Conservation (phyloP, 257 asterid genomes). For the Nicotiana paniculata region DNA sequence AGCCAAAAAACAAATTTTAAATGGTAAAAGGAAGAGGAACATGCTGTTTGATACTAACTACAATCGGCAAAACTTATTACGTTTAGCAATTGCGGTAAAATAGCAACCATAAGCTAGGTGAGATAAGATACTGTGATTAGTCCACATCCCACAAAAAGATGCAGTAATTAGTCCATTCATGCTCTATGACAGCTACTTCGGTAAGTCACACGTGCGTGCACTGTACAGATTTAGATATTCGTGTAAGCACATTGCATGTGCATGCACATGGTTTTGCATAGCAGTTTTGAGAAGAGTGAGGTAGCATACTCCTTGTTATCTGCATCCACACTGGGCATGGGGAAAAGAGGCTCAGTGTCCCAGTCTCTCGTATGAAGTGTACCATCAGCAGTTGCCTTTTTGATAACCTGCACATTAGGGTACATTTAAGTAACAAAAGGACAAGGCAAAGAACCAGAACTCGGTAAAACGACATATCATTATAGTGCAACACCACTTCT, state of each 20-base stretch:
- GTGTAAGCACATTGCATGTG: neutral
- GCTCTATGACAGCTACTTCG: neutral
- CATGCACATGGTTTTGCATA: neutral
- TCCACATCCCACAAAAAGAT: neutral
- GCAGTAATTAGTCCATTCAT: neutral
- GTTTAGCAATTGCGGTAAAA: neutral
- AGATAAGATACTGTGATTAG: neutral
- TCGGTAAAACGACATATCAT: neutral
- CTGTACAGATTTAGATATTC: neutral
- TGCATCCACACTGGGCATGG: conserved; percentile 50
- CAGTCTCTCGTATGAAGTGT: conserved; percentile 70
- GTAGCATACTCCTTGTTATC: conserved; percentile 53
- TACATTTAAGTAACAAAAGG: conserved; percentile 11
- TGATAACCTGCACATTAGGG: conserved; percentile 52
- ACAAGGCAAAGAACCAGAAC: neutral
- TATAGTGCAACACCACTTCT: neutral
- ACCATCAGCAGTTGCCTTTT: conserved; percentile 80
- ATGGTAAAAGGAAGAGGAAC: neutral
- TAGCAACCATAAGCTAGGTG: neutral
- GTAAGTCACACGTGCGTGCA: neutral
- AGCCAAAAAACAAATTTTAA: neutral
- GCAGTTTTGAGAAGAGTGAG: neutral
- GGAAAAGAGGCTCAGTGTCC: conserved; percentile 91
- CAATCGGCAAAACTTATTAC: neutral
- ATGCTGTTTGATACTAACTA: neutral